phyloP scores from a whole-genome alignment of 2,329 filamentous ascomycete genomes.

The Fusarium udum region DNA sequence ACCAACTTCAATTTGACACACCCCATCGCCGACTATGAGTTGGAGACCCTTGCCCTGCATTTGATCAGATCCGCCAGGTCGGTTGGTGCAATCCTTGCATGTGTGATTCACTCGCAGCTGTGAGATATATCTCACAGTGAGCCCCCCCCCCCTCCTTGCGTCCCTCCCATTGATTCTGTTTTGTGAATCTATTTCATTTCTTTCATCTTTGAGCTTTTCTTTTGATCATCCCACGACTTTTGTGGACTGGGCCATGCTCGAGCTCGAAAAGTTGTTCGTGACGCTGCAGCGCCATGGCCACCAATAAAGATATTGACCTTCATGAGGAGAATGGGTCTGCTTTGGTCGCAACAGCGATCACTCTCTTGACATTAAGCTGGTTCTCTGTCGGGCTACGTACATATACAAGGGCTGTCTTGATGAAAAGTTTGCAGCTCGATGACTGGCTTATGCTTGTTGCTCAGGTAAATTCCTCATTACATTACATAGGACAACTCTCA shows the following conservation, averaged over 20 bases:
- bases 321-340: conserved; percentile 52
- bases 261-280: conserved; percentile 24
- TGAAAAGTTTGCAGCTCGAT: conserved; percentile 58
- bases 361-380: conserved; percentile 54
- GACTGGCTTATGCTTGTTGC: conserved; percentile 64
- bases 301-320: conserved; percentile 45
- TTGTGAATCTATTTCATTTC: background rate
- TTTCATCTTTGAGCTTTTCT: background rate
- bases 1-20: conserved; percentile 21
- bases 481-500: background rate
- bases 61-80: conserved; percentile 14
- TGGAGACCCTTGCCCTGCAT: conserved; percentile 16
- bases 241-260: conserved; percentile 33
- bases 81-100: conserved; percentile 3
- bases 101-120: conserved; percentile 19
- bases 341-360: conserved; percentile 49
- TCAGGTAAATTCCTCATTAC: conserved; percentile 49
- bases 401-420: conserved; percentile 57
- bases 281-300: conserved; percentile 46
- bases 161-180: background rate
- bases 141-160: conserved; percentile 13
- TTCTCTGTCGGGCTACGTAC: conserved; percentile 54
- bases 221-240: background rate
- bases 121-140: conserved; percentile 35
- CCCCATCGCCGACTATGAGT: conserved; percentile 8